Conservation (phyloP, 176 grass and related monocot species). For the Triticum urartu region DNA sequence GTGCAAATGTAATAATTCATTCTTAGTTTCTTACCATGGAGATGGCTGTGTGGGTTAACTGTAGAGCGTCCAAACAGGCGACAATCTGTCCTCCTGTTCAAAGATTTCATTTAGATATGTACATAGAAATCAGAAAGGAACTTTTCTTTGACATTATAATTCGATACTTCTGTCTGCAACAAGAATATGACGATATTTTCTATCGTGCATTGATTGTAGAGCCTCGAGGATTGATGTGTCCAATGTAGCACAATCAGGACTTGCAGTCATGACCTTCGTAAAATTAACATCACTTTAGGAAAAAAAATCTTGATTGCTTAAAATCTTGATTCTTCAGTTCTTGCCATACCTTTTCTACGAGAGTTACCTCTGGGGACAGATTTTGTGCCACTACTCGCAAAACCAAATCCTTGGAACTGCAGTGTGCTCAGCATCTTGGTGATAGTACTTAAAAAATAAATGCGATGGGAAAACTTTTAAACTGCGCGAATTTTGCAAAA, state of each 20-base stretch:
- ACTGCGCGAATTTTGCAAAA: not conserved
- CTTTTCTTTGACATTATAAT: not conserved
- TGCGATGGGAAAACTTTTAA: not conserved
- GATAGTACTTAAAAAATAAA: not conserved
- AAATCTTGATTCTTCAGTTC: slow-evolving; percentile 16
- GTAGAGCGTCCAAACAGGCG: slow-evolving; percentile 63
- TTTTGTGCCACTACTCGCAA: slow-evolving; percentile 62
- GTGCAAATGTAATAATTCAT: too few species aligned
- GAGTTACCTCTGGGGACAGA: slow-evolving; percentile 50
- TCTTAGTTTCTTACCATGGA: slow-evolving; percentile 57
- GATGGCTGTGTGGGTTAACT: slow-evolving; percentile 68
- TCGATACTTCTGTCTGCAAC: slow-evolving; percentile 54
- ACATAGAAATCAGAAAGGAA: not conserved
- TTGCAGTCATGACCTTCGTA: slow-evolving; percentile 67
- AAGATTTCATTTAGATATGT: slow-evolving; percentile 7
- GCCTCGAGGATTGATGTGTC: slow-evolving; percentile 85
- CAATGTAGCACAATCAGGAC: slow-evolving; percentile 40
- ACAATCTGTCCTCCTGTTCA: slow-evolving; percentile 54
- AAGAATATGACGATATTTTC: slow-evolving; percentile 83
- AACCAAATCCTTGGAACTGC: slow-evolving; percentile 67
- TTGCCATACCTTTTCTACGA: slow-evolving; percentile 8
- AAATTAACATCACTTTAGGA: not conserved
- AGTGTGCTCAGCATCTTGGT: not conserved
- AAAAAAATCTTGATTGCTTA: not conserved
- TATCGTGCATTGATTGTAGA: slow-evolving; percentile 73